Conservation (phyloP, 352 stramenopile species). For the Phytophthora capsici region DNA sequence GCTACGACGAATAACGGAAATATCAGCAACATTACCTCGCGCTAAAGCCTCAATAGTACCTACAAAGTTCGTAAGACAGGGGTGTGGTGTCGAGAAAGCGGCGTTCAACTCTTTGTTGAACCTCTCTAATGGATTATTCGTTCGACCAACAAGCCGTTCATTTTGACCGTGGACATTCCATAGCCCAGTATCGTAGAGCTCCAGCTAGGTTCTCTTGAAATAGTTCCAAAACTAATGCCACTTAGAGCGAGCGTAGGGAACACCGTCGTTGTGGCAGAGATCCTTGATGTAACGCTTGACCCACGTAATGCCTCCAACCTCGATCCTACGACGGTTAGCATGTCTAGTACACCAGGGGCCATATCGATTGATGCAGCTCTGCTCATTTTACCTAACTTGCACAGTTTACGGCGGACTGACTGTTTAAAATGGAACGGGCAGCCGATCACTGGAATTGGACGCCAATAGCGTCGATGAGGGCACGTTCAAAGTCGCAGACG, state of each 20-base stretch:
- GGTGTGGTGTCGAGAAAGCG: not conserved
- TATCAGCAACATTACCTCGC: not conserved
- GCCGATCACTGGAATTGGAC: not conserved
- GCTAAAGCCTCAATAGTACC: not conserved
- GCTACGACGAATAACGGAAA: no score
- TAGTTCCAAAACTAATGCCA: not conserved
- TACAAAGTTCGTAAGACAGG: not conserved
- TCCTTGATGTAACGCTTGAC: not conserved
- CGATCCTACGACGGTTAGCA: not conserved
- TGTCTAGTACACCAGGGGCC: not conserved
- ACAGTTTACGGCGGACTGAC: not conserved
- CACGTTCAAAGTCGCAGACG: not conserved
- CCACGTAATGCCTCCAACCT: not conserved
- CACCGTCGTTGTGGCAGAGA: not conserved
- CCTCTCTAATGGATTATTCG: not conserved
- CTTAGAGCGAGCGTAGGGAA: not conserved
- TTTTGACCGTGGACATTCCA: not conserved
- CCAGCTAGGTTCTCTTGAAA: not conserved
- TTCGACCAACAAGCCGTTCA: not conserved
- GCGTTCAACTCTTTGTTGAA: not conserved
- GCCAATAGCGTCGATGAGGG: not conserved
- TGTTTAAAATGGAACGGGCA: not conserved
- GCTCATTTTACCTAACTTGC: not conserved
- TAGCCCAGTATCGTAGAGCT: not conserved
- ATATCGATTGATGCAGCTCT: not conserved